Percentiles rank a stretch among this genome's conserved stretches.
phyloP scores from a whole-genome alignment of 169 alveolate genomes.

The Prorocentrum cordatum region DNA sequence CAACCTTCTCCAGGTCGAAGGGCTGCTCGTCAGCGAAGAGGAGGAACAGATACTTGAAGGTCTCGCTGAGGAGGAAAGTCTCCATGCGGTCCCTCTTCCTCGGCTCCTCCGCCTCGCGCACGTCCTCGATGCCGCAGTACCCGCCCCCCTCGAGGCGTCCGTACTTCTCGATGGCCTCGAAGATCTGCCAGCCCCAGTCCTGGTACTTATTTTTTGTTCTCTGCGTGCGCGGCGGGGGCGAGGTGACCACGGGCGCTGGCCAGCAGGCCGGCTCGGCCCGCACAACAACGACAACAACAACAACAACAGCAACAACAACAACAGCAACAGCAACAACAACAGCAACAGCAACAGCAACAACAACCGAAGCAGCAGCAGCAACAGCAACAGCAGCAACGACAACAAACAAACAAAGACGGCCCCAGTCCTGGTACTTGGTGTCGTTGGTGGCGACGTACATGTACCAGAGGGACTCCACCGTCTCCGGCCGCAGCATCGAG shows the following conservation, averaged over 20 bases:
- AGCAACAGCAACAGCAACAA: too few species aligned
- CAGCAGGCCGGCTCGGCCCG: too few species aligned
- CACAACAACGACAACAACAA: too few species aligned
- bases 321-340: too few species aligned
- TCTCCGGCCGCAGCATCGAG: neutral
- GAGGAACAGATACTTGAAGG: slow-evolving; percentile 4
- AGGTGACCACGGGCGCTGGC: too few species aligned
- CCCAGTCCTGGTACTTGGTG: neutral
- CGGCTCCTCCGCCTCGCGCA: neutral
- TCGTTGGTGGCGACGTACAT: neutral
- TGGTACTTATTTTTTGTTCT: too few species aligned
- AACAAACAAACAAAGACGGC: too few species aligned
- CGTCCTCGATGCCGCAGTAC: neutral
- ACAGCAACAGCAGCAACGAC: too few species aligned
- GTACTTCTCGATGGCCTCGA: neutral
- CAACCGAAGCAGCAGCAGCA: too few species aligned
- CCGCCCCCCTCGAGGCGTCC: neutral
- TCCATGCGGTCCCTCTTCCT: neutral
- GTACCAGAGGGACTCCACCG: neutral
- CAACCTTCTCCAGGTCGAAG: neutral
- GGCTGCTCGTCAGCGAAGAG: slow-evolving; percentile 1
- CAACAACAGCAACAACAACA: too few species aligned
- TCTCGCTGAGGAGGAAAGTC: neutral
- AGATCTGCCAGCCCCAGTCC: neutral
- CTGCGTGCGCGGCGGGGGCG: too few species aligned